These are phyloP conservation scores for Fusarium musae DNA, from an alignment of 2,329 filamentous ascomycete genomes.

Conservation along the genomic window DNA sequence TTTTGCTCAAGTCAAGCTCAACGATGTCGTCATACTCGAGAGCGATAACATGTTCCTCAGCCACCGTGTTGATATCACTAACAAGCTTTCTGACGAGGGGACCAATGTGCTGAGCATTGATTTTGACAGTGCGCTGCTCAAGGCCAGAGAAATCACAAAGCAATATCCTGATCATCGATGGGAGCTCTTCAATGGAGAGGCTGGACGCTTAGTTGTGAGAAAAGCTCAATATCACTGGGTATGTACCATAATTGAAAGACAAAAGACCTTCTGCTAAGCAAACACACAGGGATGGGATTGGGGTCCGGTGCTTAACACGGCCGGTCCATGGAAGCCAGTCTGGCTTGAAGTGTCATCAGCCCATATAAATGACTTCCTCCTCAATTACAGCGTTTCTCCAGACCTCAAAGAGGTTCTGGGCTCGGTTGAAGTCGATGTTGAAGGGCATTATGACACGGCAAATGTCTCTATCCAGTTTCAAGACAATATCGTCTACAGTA, in stretches of 20 bases:
- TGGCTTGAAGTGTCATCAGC: not conserved
- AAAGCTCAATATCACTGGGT: constrained; percentile 1
- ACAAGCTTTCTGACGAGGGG: not conserved
- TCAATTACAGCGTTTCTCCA: not conserved
- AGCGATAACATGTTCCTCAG: constrained; percentile 8
- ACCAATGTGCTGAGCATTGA: not conserved
- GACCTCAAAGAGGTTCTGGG: not conserved
- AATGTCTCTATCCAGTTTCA: not conserved
- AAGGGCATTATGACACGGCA: not conserved
- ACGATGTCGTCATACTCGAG: not conserved
- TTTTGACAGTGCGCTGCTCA: not conserved
- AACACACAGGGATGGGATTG: not conserved
- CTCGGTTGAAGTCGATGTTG: not conserved
- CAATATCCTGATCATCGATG: not conserved
- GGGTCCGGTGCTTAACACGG: not conserved
- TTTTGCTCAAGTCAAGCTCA: not conserved
- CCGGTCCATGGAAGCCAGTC: constrained; percentile 3
- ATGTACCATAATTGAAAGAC: rapidly evolving
- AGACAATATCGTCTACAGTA: not conserved
- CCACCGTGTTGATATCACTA: not conserved
- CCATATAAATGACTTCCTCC: not conserved
- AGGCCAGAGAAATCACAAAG: not conserved
- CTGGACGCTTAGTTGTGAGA: not conserved
- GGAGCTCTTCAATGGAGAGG: constrained; percentile 6
- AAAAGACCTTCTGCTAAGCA: not conserved